Evolutionary conservation across 768 basidiomycete species (phyloP), one percentile per base, ranked within the genome.

Genomic region (Hortiboletus campestris): DNA sequence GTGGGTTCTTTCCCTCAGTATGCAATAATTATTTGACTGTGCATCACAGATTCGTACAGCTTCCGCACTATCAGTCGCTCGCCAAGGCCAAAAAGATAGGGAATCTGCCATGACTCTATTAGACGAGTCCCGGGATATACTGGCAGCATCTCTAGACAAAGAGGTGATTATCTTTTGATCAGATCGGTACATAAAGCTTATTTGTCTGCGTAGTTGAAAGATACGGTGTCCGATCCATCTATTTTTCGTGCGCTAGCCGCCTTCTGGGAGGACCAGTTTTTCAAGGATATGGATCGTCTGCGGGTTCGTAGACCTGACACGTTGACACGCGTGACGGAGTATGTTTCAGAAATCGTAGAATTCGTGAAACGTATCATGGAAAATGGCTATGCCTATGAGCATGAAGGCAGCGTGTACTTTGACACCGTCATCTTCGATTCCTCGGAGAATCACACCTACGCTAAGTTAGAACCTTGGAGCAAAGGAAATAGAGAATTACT

Each of bases 391-490:
- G 74, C 67, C 13, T 89, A 90, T 66, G 84, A 76, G 49, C 76
- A 75, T n/a, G 80, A 81, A 58, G 94, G 94, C 16, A 93, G 88
- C 71, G 84, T 98, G 29, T 98, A 95, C 74, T 98, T 98, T 64
- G 90, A 97, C 72, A 95, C 92, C 1, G 74, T 74, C 46, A 80
- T 81, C 38, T 98, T 96, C 63, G 91, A 96, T 69, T 79, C 80
- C 42, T 80, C 86, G 14, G 80, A 84, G 55, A 80, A 76, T 6
- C 95, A 98, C 65, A 75, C 83, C 55, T 99, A 98, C 65, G 94
- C 94, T 11, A 98, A 98, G 74, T 76, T 98, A 39, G 92, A 95
- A 66, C 95, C 97, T 4, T 93, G 93, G 86, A 95, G 89, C 69
- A 96, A 94, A 75, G 93, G 92, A 17, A 97, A 99, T 71, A 81